phyloP scores from a whole-genome alignment of 179 eudicot genomes.

The Amaranthus tricolor region DNA sequence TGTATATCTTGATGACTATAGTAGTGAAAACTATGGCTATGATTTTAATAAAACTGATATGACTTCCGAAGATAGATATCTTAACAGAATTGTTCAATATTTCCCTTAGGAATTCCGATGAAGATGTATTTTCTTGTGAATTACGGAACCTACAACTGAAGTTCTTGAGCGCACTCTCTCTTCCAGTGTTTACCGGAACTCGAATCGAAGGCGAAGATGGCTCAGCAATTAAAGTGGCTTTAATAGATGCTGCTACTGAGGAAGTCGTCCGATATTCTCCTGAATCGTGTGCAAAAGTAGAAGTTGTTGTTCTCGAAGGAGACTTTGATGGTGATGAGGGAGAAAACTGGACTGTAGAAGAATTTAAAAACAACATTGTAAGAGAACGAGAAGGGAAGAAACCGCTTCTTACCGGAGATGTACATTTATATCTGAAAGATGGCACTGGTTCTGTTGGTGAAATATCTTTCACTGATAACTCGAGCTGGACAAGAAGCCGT shows the following conservation, averaged over 20 bases:
- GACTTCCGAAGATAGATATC: not conserved
- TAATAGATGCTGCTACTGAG: slow-evolving; percentile 49
- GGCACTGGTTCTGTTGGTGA: slow-evolving; percentile 67
- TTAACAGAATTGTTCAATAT: slow-evolving; percentile 7
- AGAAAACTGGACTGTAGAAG: slow-evolving; percentile 74
- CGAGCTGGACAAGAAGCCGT: slow-evolving; percentile 91
- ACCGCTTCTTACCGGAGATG: slow-evolving; percentile 77
- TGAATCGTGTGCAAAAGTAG: slow-evolving; percentile 71
- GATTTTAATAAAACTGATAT: not conserved
- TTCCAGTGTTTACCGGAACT: slow-evolving; percentile 86
- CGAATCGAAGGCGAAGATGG: slow-evolving; percentile 80
- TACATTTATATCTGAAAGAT: slow-evolving; percentile 47
- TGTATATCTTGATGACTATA: slow-evolving; percentile 9
- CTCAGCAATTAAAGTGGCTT: slow-evolving; percentile 52
- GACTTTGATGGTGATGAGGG: slow-evolving; percentile 72
- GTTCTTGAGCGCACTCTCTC: slow-evolving; percentile 52
- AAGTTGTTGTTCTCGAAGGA: slow-evolving; percentile 81
- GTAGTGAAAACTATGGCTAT: not conserved
- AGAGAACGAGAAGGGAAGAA: slow-evolving; percentile 82
- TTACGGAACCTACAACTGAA: slow-evolving; percentile 59
- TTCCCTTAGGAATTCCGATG: slow-evolving; percentile 44
- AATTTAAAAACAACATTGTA: slow-evolving; percentile 68
- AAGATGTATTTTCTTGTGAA: slow-evolving; percentile 38
- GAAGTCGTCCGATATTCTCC: slow-evolving; percentile 48
- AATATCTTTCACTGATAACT: slow-evolving; percentile 70